Percentiles rank a stretch among this genome's conserved stretches.
Conservation (phyloP, 495 filamentous ascomycete species). For the Trichoderma reesei region DNA sequence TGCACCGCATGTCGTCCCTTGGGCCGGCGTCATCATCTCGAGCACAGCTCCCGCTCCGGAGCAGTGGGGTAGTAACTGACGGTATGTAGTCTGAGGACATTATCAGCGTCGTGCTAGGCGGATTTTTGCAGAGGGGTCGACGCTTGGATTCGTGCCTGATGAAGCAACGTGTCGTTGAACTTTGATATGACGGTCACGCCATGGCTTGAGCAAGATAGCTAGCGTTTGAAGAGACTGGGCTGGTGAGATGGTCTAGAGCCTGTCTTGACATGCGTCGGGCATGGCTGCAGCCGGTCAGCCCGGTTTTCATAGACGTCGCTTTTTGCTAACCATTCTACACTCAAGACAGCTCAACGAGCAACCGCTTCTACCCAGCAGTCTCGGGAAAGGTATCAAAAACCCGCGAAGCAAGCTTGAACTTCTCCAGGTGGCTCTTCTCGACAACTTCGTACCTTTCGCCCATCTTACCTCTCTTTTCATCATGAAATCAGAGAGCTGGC, state of each 20-base stretch:
- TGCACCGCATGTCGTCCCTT: background rate
- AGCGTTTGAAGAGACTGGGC: background rate
- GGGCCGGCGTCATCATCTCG: background rate
- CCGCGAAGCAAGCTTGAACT: too few relatives aligned
- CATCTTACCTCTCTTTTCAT: background rate
- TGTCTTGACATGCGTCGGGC: constrained; percentile 5
- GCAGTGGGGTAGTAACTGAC: background rate
- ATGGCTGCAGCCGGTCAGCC: constrained; percentile 5
- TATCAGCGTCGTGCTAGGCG: background rate
- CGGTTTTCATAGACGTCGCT: background rate
- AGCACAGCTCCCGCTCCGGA: background rate
- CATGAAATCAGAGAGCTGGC: background rate
- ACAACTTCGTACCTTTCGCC: background rate
- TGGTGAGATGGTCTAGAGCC: background rate
- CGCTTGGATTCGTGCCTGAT: background rate
- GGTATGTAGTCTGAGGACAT: background rate
- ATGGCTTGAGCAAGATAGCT: background rate
- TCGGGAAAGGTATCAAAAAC: background rate
- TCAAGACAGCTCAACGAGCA: background rate
- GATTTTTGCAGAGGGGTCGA: background rate
- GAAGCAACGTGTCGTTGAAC: background rate
- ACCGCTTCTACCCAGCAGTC: background rate
- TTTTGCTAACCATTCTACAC: background rate
- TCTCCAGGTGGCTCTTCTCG: background rate
- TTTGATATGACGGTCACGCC: background rate